Conservation (phyloP, 1,139 yeast species). For the Candida tunisiensis region DNA sequence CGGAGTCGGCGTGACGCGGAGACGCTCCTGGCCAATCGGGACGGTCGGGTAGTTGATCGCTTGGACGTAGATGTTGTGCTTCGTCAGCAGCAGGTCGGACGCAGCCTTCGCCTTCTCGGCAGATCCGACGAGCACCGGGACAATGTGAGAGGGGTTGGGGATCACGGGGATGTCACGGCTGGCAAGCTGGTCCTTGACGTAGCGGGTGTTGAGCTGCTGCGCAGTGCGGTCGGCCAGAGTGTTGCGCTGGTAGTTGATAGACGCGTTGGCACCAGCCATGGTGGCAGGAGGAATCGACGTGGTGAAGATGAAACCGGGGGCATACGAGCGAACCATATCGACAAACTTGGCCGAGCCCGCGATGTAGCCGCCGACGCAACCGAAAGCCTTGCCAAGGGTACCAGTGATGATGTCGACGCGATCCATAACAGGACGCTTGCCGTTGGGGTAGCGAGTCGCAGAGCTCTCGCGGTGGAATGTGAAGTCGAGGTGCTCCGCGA, state of each 20-base stretch:
- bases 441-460: slow-evolving; percentile 25
- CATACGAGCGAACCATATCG: slow-evolving; percentile 92
- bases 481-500: slow-evolving; percentile 89
- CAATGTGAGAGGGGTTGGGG: slow-evolving; percentile 95
- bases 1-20: slow-evolving; percentile 96
- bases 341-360: slow-evolving; percentile 74
- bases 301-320: slow-evolving; percentile 96
- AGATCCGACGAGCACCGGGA: slow-evolving; percentile 87
- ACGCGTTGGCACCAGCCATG: slow-evolving; percentile 88
- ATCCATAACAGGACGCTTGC: slow-evolving; percentile 47
- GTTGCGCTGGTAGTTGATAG: slow-evolving; percentile 71
- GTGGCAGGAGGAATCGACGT: slow-evolving; percentile 94
- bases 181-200: slow-evolving; percentile 58
- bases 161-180: slow-evolving; percentile 80
- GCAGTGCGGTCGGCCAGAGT: slow-evolving; percentile 63
- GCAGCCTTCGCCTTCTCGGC: slow-evolving; percentile 87
- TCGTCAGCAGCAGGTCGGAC: slow-evolving; percentile 70
- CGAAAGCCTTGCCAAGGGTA: slow-evolving; percentile 92
- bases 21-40: slow-evolving; percentile 87
- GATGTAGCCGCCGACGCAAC: slow-evolving; percentile 94
- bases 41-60: slow-evolving; percentile 98
- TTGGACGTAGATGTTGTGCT: slow-evolving; percentile 85
- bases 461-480: slow-evolving; percentile 46
- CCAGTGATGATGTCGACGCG: slow-evolving; percentile 95
- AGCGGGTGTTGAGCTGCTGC: slow-evolving; percentile 76